Evolutionary conservation across 1,284 basidiomycete species (phyloP), one percentile per base, ranked within the genome.

Genomic region (Ustilago xerochloae): DNA sequence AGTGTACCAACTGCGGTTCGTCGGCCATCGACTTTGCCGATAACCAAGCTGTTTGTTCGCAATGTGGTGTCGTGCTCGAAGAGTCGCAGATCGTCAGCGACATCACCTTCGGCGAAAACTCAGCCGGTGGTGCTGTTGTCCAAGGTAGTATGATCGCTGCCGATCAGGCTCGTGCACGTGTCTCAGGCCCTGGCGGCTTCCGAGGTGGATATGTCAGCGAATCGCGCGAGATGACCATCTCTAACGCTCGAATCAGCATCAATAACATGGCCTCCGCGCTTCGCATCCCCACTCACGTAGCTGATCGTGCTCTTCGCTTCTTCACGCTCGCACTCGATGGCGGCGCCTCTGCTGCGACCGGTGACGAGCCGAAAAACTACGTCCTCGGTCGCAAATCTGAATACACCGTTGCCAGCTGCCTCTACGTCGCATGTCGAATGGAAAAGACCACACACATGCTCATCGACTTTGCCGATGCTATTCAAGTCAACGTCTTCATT

Each of bases 311-410:
- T 20, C 90, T 91, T 28, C 90, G 96, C 28, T 89, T 94, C 80
- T 98, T 96, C 85, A 94, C 92, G 9, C 91, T 99, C 28, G 95
- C 94, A 1, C 91, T 99, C 41, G 92, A 95, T 79, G 92, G 94
- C 86, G 81, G 79, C 20, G 72, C 72, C 4, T 71, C 75, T 2
- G 77, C 77, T 9, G 71, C 71, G 15, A 60, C 68, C 3, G 80
- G 76, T 7, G 63, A 75, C 20, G 75, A 84, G 53, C 77, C 80
- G 6, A 79, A 78, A 33, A 81, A 84, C 61, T 82, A 79, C 56
- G 82, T 84, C 6, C 78, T 81, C 20, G 97, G 97, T 2, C 89
- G 97, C 33, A 91, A 92, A 81, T 92, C 92, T 75, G 88, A 94
- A 83, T 95, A 97, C 79, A 93, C 98, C 61, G 91, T 96, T 28